A percentile compares a stretch with the other conserved stretches of the same genome.
These are phyloP conservation scores for Nigrospora osmanthi DNA, from an alignment of 2,329 filamentous ascomycete species.

Conservation along the genomic window DNA sequence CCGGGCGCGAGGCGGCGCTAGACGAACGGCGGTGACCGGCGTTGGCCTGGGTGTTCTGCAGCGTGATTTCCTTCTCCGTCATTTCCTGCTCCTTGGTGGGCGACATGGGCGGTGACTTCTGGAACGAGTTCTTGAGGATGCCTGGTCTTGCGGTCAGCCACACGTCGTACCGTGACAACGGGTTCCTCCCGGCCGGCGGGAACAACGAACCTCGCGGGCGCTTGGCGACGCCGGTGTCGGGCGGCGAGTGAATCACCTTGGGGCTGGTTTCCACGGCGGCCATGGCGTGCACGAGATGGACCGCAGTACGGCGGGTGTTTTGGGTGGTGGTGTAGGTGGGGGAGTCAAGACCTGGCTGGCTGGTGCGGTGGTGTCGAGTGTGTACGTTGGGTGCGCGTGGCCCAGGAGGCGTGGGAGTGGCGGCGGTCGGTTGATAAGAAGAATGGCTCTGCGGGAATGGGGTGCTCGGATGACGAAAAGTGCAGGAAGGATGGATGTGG, in stretches of 20 bases:
- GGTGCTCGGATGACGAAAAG: no score
- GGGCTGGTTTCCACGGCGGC: constrained; percentile 18
- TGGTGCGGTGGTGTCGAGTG: constrained; percentile 2
- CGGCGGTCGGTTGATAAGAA: no score
- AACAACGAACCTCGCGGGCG: constrained; percentile 19
- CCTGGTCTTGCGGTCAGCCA: constrained; percentile 41
- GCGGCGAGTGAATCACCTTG: constrained; percentile 10
- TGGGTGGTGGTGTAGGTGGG: neutral
- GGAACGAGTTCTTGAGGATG: constrained; percentile 72
- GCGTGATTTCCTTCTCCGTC: constrained; percentile 79
- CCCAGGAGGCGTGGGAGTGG: no score
- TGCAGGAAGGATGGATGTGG: no score
- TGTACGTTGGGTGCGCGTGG: no score
- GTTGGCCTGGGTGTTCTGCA: constrained; percentile 92
- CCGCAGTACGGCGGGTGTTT: neutral
- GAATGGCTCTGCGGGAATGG: no score
- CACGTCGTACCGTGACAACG: neutral
- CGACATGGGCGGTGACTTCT: neutral
- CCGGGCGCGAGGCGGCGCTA: constrained; percentile 56
- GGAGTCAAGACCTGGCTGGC: neutral
- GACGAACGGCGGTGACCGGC: constrained; percentile 82
- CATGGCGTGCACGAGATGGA: constrained; percentile 10
- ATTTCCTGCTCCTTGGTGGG: constrained; percentile 36
- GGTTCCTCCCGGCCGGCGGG: no score
- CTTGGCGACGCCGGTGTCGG: constrained; percentile 5